Evolutionary conservation across 257 asterid species (phyloP).

Genomic region (Scutellaria galericulata): DNA sequence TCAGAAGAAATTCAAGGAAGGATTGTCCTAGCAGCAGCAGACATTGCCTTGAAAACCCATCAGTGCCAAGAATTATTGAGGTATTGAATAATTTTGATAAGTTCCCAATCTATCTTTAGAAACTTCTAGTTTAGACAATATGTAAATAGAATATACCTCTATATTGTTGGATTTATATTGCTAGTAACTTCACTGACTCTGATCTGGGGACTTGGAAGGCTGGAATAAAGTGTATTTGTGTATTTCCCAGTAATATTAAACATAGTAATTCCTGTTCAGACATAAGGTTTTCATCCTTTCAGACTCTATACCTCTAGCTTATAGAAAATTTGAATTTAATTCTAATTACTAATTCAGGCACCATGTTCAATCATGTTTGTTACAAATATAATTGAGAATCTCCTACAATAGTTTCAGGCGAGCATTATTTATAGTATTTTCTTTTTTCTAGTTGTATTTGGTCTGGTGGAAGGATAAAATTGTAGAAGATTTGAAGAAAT

Average conservation of each 20-base stretch:
- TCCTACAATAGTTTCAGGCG: neutral
- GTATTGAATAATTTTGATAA: constrained; percentile 38
- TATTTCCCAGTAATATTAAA: neutral
- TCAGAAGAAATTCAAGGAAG: constrained; percentile 29
- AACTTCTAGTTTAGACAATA: constrained; percentile 11
- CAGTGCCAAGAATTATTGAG: constrained; percentile 38
- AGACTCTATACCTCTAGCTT: neutral
- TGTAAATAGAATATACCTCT: neutral
- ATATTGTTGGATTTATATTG: neutral
- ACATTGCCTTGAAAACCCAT: constrained; percentile 35
- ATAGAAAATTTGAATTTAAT: neutral
- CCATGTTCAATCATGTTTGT: constrained; percentile 4
- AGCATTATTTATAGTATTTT: constrained; percentile 11
- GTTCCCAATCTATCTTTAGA: constrained; percentile 4
- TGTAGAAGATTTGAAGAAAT: neutral
- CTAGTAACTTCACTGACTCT: neutral
- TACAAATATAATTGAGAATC: neutral
- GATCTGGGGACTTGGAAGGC: neutral
- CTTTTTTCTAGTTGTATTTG: neutral
- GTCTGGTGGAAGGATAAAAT: constrained; percentile 16
- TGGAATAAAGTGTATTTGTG: neutral
- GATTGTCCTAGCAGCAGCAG: constrained; percentile 42
- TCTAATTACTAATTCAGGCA: neutral
- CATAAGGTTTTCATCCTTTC: neutral
- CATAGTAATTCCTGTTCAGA: neutral